Base-by-base conservation (phyloP, 1,139 yeast genomes). In the Geotrichum klebahnii region DNA sequence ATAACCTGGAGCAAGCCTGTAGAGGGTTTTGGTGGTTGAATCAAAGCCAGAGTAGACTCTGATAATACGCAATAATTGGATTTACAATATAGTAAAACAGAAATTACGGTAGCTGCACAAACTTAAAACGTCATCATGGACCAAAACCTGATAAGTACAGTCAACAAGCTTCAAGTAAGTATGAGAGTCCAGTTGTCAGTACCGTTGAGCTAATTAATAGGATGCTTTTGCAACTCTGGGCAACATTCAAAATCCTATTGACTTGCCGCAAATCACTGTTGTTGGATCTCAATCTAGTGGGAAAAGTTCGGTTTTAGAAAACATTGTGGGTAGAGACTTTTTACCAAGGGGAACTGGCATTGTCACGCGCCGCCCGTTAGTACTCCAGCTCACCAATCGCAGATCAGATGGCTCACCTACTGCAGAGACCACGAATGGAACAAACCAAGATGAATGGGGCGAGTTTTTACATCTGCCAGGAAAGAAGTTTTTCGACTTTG, bases 221-320 rank as follows among this genome's bases (percentile, higher is more conserved):
- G 98, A 61, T 65, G 98, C 97, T 5, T 77, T 90, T 66, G 96
- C 97, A 4, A 95, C 96, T 16, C 74, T 92, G 53, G 96, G 97
- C 45, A 90, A 70, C 8, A 64, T 66, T 10, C 49, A 61, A 33
- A 68, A 72, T 55, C 68, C 73, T 22, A 70, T 73, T 35, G 98
- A 92, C 70, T 76, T 90, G 61, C 97, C 97, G 22, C 97, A 90
- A 69, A 90, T 90, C 63, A 89, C 97, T 3, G 97, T 90, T 19
- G 96, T 90, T 37, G 97, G 97, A 39, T 88, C 96, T 1, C 97
- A 90, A 68, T 86, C 96, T 38, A 81, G 92, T 59, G 97, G 97
- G 60, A 90, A 90, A 68, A 84, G 95, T 33, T 88, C 96, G 4
- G 97, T 90, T 12, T 75, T 90, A 59, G 97, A 90, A 67, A 89